Percentiles rank a stretch among this genome's conserved stretches.
Evolutionary conservation across 768 basidiomycete species (phyloP).

Genomic region (Collybia mongolica): DNA sequence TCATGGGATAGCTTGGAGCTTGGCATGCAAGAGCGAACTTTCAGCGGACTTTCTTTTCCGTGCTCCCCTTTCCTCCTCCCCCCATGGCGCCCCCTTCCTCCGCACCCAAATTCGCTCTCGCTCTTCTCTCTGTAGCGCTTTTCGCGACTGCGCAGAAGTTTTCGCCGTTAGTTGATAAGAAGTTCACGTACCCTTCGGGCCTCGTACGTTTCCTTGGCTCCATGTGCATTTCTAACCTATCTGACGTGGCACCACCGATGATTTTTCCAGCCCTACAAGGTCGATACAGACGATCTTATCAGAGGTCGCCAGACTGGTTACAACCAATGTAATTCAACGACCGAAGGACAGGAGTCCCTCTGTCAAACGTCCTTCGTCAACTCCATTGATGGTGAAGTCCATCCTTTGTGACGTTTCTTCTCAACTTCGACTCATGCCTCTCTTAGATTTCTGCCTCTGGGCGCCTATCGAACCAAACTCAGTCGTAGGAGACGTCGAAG

Average conservation of each 20-base stretch:
- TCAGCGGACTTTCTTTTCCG: no score
- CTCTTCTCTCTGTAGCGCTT: conserved; percentile 1
- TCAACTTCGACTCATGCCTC: neutral
- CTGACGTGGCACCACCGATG: neutral
- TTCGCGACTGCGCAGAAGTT: conserved; percentile 30
- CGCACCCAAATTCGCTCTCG: neutral
- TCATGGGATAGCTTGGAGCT: no score
- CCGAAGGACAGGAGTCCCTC: conserved; percentile 54
- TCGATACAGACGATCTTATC: conserved; percentile 32
- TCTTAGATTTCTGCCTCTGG: conserved; percentile 59
- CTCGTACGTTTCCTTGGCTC: conserved; percentile 30
- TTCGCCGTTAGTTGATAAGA: conserved; percentile 38
- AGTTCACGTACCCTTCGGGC: conserved; percentile 38
- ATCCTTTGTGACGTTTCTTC: neutral
- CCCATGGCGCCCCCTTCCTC: no score
- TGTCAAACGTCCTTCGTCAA: conserved; percentile 66
- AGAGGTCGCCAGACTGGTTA: conserved; percentile 58
- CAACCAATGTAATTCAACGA: conserved; percentile 68
- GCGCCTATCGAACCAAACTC: conserved; percentile 45
- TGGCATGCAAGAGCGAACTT: no score
- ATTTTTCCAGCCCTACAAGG: conserved; percentile 30
- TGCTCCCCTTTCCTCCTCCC: no score
- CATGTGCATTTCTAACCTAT: neutral
- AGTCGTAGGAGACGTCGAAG: conserved; percentile 57
- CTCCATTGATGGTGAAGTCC: conserved; percentile 40